Evolutionary conservation across 495 filamentous ascomycete species (phyloP), one percentile per base, ranked within the genome.

Genomic region (Hypoxylon subgilvum): DNA sequence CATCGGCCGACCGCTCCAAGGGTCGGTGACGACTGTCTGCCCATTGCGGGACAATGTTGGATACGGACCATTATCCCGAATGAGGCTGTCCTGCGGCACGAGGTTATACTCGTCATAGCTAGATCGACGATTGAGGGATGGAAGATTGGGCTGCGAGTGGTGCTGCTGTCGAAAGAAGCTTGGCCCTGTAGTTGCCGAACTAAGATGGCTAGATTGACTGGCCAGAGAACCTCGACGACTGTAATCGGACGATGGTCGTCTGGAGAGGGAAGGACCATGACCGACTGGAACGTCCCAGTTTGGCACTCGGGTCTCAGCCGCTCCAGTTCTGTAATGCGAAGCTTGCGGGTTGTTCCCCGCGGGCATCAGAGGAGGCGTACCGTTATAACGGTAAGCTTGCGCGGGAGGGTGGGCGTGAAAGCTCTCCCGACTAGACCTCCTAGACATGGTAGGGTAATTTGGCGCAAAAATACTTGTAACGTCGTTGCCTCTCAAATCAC

Each of bases 91-190:
- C 16, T 46, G 43, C 18, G 44, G 41, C 25, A 64, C 59, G 25
- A 66, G 32, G 17, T 67, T 65, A 55, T 71, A 70, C 14, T 69
- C 71, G 18, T 79, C 77, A 43, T 74, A 76, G 45, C 76, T 77
- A 1, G 76, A 62, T 2, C 71, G 72, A 53, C 77, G 74, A 27
- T 67, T 59, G 8, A 79, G 59, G 4, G 53, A 49, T 6, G 66
- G 71, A 3, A 60, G 50, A 22, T 65, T 35, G 45, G 47, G 25
- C 40, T 65, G 56, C 57, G 69, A 28, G 38, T 54, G 46, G 63
- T 69, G 38, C 47, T 67, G 48, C 46, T 69, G 63, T 23, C 41
- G 49, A 9, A 50, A 50, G 7, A 59, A 47, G 35, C 14, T 25
- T 51, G 58, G 64, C 8, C 51, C 49, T 2, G 44, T 57, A 13